Base-by-base conservation (phyloP, 139 green algal genomes). In the Tetradesmus obliquus region DNA sequence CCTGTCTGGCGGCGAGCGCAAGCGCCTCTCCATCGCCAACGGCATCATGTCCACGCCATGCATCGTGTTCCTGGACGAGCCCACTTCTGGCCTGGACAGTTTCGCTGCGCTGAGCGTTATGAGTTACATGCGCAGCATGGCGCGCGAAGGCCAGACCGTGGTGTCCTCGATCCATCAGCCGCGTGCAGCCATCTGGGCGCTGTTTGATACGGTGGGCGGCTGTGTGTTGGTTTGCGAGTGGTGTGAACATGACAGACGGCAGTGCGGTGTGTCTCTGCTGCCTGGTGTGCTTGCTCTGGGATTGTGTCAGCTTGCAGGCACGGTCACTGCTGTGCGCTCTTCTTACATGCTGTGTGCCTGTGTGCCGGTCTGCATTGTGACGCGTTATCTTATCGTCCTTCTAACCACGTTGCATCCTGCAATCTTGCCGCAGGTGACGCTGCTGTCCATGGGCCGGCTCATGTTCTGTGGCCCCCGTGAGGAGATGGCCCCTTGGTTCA, bases 101-200 rank as follows among this genome's bases (percentile, higher is more conserved):
- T 97, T 97, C 80, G 92, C 95, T 55, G 96, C 96, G 5, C 88
- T 96, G 22, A 96, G 54, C 32, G 89, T 92, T 17, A 92, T 92
- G 89, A 58, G 82, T 53, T 94, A 94, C 93, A 91, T 95, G 92
- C 84, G 55, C 24, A 62, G 22, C 86, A 96, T 96, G 92, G 95
- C 97, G 24, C 91, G 95, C 87, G 93, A 94, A 10, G 95, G 96
- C 3, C 95, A 98, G 90, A 98, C 96, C 1, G 95, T 99, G 3
- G 88, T 99, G 2, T 91, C 92, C 13, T 96, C 95, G 86, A 98
- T 99, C 91, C 97, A 99, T 94, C 97, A 99, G 92, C 97, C 97
- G 6, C 95, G 97, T 60, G 91, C 88, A 74, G 96, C 94, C 87
- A 98, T 99, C 80, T 99, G 97, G 91, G 91, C 84, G 55, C 95